Evolutionary conservation across 2,329 filamentous ascomycete genomes (phyloP), one percentile per base, ranked within the genome.

Genomic region (Alternaria hordeiaustralica): DNA sequence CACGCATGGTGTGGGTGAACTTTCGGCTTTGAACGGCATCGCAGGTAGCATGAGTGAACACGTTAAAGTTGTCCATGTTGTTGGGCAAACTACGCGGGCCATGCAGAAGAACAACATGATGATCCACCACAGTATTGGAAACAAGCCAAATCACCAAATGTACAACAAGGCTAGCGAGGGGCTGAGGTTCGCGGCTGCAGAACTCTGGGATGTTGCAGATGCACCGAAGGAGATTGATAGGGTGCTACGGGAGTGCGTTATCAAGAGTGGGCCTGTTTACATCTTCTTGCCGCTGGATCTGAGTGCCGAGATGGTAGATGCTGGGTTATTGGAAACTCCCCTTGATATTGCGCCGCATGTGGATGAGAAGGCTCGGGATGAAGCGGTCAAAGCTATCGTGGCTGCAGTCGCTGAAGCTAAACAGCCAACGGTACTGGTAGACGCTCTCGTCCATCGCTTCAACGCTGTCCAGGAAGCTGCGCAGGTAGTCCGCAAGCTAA

Each of bases 1-100:
- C 1, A 88, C 87, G 0, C 88, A 88, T 69, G 88, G 87, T 5
- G 87, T 89, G 2, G 88, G 87, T 62, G 83, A 84, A 65, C 68
- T 84, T 6, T 81, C 78, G 44, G 82, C 83, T 1, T 63, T 84
- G 6, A 84, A 84, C 61, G 82, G 80, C 20, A 74, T 84, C 21
- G 81, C 82, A 3, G 83, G 83, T 3, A 71, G 80, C 30, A 79
- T 81, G 71, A 79, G 78, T 8, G 83, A 84, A 66, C 75, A 79
- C 10, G 80, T 84, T 20, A 82, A 81, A 46, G 66, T 83, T 8
- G 80, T 84, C 15, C 83, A 84, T 65, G 75, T 84, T 2, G 83
- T 84, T 10, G 82, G 82, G 0, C 82, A 83, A 64, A 83, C 82
- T 0, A 79, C 79, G 8, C 63, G 79, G 21, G 64, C 70, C 3